A percentile compares a stretch with the other conserved stretches of the same genome.
These are phyloP conservation scores for Holtermanniella nyarrowii DNA, from an alignment of 768 basidiomycete species.

Conservation along the genomic window DNA sequence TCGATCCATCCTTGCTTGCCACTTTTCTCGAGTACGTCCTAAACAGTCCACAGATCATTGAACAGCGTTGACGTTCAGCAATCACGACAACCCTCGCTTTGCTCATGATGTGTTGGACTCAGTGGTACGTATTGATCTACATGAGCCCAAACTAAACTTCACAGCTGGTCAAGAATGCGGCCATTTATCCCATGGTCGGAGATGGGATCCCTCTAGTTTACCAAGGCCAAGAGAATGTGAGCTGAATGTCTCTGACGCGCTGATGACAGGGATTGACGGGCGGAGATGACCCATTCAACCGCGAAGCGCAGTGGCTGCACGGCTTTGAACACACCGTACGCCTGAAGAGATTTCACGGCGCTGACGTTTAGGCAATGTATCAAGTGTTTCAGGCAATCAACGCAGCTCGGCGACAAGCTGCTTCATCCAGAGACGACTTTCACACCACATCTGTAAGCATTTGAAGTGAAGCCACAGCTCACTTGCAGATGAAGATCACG, in stretches of 20 bases:
- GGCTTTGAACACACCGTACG: constrained; percentile 21
- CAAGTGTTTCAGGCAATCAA: constrained; percentile 26
- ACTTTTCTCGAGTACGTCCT: constrained; percentile 37
- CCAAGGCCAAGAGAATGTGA: constrained; percentile 20
- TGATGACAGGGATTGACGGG: constrained; percentile 28
- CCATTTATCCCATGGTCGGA: constrained; percentile 38
- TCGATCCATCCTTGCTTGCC: constrained; percentile 34
- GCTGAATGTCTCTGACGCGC: not conserved
- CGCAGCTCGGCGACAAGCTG: constrained; percentile 20
- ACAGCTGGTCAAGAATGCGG: constrained; percentile 38
- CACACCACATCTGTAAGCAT: constrained; percentile 17
- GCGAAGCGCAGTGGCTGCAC: constrained; percentile 36
- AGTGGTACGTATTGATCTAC: constrained; percentile 12
- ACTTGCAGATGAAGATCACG: constrained; percentile 4
- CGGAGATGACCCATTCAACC: constrained; percentile 37
- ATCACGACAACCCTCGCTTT: constrained; percentile 37
- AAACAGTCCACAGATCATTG: not conserved
- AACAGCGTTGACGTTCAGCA: constrained; percentile 11
- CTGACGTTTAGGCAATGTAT: constrained; percentile 2
- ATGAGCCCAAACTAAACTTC: not conserved
- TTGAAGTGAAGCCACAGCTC: not conserved
- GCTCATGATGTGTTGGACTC: constrained; percentile 24
- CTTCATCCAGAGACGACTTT: constrained; percentile 20
- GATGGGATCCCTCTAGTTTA: constrained; percentile 43
- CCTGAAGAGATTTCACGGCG: not conserved